Base-by-base conservation (phyloP, 148 eudicot genomes). In the Gaultheria prostrata region DNA sequence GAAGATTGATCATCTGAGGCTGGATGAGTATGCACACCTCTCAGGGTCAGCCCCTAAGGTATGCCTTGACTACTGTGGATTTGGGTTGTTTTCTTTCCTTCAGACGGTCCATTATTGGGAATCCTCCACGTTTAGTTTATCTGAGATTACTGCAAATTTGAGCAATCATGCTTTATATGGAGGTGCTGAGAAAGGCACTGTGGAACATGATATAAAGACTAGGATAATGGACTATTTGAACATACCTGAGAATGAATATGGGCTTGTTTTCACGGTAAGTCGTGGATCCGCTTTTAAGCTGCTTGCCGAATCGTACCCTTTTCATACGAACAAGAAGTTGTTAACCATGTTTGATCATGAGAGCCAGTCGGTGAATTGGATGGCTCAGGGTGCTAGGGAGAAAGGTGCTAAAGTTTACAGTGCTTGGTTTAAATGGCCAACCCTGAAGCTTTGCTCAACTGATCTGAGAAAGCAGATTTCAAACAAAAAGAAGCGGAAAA, bases 261-360 rank as follows among this genome's bases (percentile, higher is more conserved):
- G 99, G 2, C 92, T 97, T 83, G 99, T 97, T n/a, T 95, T 95
- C 59, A 97, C 99, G 56, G 99, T 95, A 10, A 95, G 98, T 84
- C 87, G 99, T 80, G 99, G 99, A 6, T 97, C 99, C 1, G 99
- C 99, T 43, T 97, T 97, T 86, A 97, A 93, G 79, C 83, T 97
- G 88, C 86, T 97, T 26, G 98, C 99, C 28, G 98, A 97, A 75
- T 90, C 97, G 0, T 97, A 97, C 88, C 99, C 99, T 86, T 97
- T 97, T 46, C 95, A 95, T 20, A 91, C 95, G 28, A 95, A 97
- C 86, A 97, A 95, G 89, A 92, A 90, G 79, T 78, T 97, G 85
- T 88, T 97, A 63, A 95, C 99, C 57, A 97, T 97, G 99, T 97
- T 97, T 80, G 99, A 97, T 85, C 99, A 97, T 50, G 99, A 96